Evolutionary conservation across 306 rosid genomes (phyloP).

Genomic region (Vigna hirtella): DNA sequence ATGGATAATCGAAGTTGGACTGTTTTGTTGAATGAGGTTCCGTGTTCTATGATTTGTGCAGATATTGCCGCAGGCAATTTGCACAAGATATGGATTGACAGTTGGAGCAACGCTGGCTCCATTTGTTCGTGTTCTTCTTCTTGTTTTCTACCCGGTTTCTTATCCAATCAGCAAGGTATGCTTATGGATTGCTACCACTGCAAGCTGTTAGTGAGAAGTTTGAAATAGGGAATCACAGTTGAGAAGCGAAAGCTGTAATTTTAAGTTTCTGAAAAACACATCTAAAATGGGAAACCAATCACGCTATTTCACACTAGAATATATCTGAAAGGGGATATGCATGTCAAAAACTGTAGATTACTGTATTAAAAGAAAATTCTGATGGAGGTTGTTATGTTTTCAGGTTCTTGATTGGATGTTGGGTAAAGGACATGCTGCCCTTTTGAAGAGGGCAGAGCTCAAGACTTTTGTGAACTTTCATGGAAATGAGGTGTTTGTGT

Average conservation of each 20-base stretch:
- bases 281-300: not conserved
- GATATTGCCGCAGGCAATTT: slow-evolving; percentile 97
- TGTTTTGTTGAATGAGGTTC: slow-evolving; percentile 37
- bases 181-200: slow-evolving; percentile 8
- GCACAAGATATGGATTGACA: slow-evolving; percentile 87
- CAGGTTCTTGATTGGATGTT: slow-evolving; percentile 97
- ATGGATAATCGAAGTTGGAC: not conserved
- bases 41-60: slow-evolving; percentile 43
- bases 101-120: slow-evolving; percentile 96
- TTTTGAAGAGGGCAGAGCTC: slow-evolving; percentile 95
- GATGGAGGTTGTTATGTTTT: slow-evolving; percentile 37
- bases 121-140: slow-evolving; percentile 81
- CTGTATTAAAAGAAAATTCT: not conserved
- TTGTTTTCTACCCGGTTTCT: slow-evolving; percentile 76
- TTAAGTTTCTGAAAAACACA: not conserved
- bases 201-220: not conserved
- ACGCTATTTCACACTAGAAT: not conserved
- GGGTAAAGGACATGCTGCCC: slow-evolving; percentile 96
- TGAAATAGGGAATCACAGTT: not conserved
- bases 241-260: not conserved
- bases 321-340: not conserved
- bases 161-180: slow-evolving; percentile 96
- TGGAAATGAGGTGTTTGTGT: slow-evolving; percentile 86
- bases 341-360: not conserved
- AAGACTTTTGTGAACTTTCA: slow-evolving; percentile 95